A percentile compares a stretch with the other conserved stretches of the same genome.
Evolutionary conservation across 495 filamentous ascomycete species (phyloP).

Genomic region (Penicillium verhagenii): DNA sequence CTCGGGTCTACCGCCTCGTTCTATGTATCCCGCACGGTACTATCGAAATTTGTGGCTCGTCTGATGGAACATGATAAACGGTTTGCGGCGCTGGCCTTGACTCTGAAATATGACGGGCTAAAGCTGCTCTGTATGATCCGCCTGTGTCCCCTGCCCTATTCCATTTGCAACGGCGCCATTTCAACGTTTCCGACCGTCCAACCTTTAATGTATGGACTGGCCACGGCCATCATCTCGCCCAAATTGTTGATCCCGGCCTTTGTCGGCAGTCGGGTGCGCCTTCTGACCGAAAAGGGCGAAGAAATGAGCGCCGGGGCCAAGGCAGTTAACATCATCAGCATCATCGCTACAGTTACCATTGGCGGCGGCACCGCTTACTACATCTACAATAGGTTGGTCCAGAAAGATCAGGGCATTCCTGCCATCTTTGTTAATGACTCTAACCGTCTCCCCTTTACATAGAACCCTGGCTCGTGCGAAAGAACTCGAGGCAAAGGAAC

Average conservation of each 20-base stretch:
- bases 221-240: constrained; percentile 74
- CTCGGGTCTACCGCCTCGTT: constrained; percentile 76
- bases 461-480: constrained; percentile 79
- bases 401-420: background rate
- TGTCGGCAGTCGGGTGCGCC: constrained; percentile 70
- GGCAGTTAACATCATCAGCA: constrained; percentile 77
- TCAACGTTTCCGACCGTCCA: constrained; percentile 88
- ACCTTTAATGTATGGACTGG: constrained; percentile 70
- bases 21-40: constrained; percentile 70
- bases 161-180: constrained; percentile 88
- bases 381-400: constrained; percentile 69
- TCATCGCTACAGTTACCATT: constrained; percentile 65
- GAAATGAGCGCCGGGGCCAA: constrained; percentile 54
- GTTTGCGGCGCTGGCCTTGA: constrained; percentile 67
- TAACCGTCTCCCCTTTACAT: background rate
- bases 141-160: constrained; percentile 92
- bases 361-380: constrained; percentile 76
- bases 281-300: constrained; percentile 66
- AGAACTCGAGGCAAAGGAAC: constrained; percentile 82
- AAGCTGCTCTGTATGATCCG: constrained; percentile 90
- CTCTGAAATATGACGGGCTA: constrained; percentile 77
- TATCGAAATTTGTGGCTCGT: constrained; percentile 72
- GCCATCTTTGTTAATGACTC: too few relatives aligned
- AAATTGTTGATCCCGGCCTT: constrained; percentile 93
- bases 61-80: constrained; percentile 80